phyloP scores from a whole-genome alignment of 768 basidiomycete species.

The Mycena rosella region DNA sequence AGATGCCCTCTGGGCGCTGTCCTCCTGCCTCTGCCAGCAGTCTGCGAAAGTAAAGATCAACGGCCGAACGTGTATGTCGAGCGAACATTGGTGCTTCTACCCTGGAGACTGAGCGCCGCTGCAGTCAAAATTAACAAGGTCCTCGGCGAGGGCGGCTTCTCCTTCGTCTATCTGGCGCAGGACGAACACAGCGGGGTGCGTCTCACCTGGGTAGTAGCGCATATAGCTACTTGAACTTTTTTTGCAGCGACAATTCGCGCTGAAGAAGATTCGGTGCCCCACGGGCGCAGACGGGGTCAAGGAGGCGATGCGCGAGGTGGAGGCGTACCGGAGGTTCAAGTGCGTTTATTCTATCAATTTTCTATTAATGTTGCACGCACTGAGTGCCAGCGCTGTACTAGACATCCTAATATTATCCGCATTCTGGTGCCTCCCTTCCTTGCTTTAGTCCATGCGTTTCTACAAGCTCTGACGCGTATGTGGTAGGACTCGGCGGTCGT shows the following conservation, averaged over 20 bases:
- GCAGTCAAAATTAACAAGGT: slow-evolving; percentile 93
- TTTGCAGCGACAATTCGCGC: slow-evolving; percentile 85
- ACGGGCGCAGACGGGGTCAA: slow-evolving; percentile 89
- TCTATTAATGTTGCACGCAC: background rate
- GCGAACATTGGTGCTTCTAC: slow-evolving; percentile 19
- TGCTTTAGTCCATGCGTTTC: slow-evolving; percentile 11
- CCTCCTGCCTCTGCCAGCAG: slow-evolving; percentile 84
- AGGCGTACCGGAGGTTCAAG: slow-evolving; percentile 96
- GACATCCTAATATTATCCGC: slow-evolving; percentile 97
- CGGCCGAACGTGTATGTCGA: slow-evolving; percentile 81
- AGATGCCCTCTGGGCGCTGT: slow-evolving; percentile 85
- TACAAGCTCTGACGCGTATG: slow-evolving; percentile 35
- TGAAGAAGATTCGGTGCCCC: slow-evolving; percentile 97
- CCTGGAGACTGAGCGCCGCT: slow-evolving; percentile 5
- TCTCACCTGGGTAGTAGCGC: slow-evolving; percentile 32
- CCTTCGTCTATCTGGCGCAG: slow-evolving; percentile 90
- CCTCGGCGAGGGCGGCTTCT: slow-evolving; percentile 96
- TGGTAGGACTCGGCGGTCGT: slow-evolving; percentile 91
- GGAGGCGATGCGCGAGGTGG: slow-evolving; percentile 90
- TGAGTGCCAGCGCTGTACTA: slow-evolving; percentile 44
- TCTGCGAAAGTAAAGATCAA: slow-evolving; percentile 95
- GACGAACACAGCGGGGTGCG: slow-evolving; percentile 88
- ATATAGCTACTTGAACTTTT: slow-evolving; percentile 5
- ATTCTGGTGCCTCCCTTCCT: slow-evolving; percentile 70
- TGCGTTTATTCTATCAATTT: slow-evolving; percentile 54